Base-by-base conservation (phyloP, 2,329 filamentous ascomycete genomes). In the Pseudocercospora musae region DNA sequence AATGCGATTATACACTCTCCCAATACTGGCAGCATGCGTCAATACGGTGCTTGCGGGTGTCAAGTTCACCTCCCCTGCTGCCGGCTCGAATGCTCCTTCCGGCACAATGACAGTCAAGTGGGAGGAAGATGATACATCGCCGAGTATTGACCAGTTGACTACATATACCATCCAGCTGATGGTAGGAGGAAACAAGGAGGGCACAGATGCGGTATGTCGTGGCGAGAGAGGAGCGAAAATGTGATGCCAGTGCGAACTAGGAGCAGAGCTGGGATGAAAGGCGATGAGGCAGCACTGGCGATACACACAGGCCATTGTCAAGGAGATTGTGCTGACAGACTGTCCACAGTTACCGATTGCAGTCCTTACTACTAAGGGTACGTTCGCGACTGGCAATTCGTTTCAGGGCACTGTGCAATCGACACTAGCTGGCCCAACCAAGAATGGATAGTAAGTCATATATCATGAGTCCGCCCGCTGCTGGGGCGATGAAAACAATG, bases 91-190 rank as follows among this genome's bases (percentile, higher is more conserved):
- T 13, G 67, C 86, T 21, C 73, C 79, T 52, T 81, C 78, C 15
- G 84, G 82, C 50, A 77, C 79, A 58, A 77, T 89, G 53, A 79
- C 78, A 3, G 78, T 87, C 18, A 76, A 79, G 66, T 89, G 85
- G 85, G 77, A 79, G 62, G 85, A 88, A 18, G 81, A 80, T 27
- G 82, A 82, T 44, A 75, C 75, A 20, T 74, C 78, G 48, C 84
- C 85, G 1, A 71, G 76, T 2, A 72, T 87, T 37, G 71, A 80
- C 7, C 78, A 83, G 60, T 77, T 87, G 46, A 73, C 76, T 1
- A 78, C 79, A 18, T 90, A 86, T 73, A 78, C 84, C 63, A 74
- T 90, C 53, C 84, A 82, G 67, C 76, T 90, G 21, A 85, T 84
- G 69, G 82, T 84, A 6, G 87, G 87, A 59, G 85, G 86, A 50